Base-by-base conservation (phyloP, 2,329 filamentous ascomycete genomes). In the Diaporthe longicolla region DNA sequence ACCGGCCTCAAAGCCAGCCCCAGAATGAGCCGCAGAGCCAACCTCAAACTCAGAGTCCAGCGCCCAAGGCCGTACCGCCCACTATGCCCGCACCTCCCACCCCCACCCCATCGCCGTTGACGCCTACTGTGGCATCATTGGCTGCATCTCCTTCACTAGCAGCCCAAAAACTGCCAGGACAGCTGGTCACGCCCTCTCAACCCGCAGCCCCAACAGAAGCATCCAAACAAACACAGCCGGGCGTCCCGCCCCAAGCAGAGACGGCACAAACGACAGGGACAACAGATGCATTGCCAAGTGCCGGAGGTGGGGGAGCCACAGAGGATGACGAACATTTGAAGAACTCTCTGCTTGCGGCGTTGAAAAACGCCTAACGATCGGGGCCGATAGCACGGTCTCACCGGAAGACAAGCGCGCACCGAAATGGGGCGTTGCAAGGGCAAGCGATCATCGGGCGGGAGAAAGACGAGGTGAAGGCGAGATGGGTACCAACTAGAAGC, bases 171-270 rank as follows among this genome's bases (percentile, higher is more conserved):
- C 68, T 57, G 40, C 32, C 71, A n/a, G 37, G 43, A 43, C 70
- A 75, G 5, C 55, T 40, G 35, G n/a, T 43, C 21, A 29, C 58
- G 71, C 29, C 55, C 24, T 21, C 37, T n/a, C 59, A 61, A 73
- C 45, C 70, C 50, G 43, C 76, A 52, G 55, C 73, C 71, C 26
- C 76, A 71, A 58, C 48, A 43, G 45, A 76, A 77, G 73, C 35
- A 57, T 9, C 71, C 29, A 65, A 55, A 48, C 61, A 66, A 24
- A 17, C 76, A 72, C 32, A 75, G 71, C 50, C 74, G 58, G 54
- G 75, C 58, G 55, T 7, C 73, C 54, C 71, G 58, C 48, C 32
- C 48, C 19, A 76, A 63, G 54, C 71, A 61, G 61, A 74, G 77
- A 52, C 71, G 55, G 40, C 58, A 76, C 21, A 57, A 35, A 43